These are phyloP conservation scores for Bruguiera gymnorhiza DNA, from an alignment of 345 rosid species.

Conservation along the genomic window DNA sequence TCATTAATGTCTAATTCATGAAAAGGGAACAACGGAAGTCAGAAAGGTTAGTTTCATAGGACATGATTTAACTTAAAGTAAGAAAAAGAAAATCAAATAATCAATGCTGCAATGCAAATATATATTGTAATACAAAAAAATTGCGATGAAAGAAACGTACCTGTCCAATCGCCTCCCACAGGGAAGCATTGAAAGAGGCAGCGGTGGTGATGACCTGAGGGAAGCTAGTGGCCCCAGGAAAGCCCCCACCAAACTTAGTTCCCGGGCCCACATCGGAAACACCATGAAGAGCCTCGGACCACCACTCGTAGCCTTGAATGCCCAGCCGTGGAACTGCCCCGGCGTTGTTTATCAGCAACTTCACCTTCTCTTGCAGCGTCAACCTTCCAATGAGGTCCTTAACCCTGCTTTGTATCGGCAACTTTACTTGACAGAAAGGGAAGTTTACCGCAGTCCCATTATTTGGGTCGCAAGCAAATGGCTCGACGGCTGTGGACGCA, in stretches of 20 bases:
- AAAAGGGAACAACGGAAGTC: too few relatives aligned
- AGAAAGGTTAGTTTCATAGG: too few relatives aligned
- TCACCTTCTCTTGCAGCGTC: slow-evolving; percentile 25
- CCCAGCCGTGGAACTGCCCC: slow-evolving; percentile 26
- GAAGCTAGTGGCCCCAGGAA: slow-evolving; percentile 32
- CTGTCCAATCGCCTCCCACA: slow-evolving; percentile 35
- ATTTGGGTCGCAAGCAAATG: slow-evolving; percentile 24
- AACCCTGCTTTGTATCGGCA: slow-evolving; percentile 20
- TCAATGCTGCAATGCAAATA: too few relatives aligned
- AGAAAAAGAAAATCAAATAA: too few relatives aligned
- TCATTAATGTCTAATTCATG: too few relatives aligned
- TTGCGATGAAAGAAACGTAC: not conserved
- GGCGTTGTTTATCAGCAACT: slow-evolving; percentile 24
- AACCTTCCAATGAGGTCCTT: slow-evolving; percentile 26
- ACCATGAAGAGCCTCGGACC: slow-evolving; percentile 37
- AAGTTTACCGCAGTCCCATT: slow-evolving; percentile 8
- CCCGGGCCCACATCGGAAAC: slow-evolving; percentile 34
- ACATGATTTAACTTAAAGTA: too few relatives aligned
- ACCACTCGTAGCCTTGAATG: slow-evolving; percentile 30
- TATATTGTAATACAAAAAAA: not conserved
- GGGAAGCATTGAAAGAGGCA: slow-evolving; percentile 28
- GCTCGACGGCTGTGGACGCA: not conserved
- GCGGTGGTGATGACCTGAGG: slow-evolving; percentile 34
- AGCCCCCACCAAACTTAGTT: slow-evolving; percentile 24
- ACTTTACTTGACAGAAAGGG: slow-evolving; percentile 27